Conservation (phyloP, 805 yeast species). For the Ogataea trehaloabstinens region DNA sequence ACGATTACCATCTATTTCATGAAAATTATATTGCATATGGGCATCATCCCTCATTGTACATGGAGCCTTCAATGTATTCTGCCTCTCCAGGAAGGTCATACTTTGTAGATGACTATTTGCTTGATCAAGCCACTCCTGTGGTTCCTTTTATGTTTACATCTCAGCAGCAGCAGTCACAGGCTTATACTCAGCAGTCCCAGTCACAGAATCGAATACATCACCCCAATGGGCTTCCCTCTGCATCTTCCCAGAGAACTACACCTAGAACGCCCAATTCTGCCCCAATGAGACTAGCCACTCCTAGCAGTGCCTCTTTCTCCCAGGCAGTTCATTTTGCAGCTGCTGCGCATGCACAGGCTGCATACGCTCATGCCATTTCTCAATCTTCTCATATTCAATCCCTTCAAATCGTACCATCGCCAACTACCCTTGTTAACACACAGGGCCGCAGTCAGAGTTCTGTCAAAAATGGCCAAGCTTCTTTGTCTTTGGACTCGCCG, state of each 20-base stretch:
- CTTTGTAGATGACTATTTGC: slow-evolving; percentile 21
- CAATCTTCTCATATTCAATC: slow-evolving; percentile 10
- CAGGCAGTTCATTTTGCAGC: slow-evolving; percentile 14
- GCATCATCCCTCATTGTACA: slow-evolving; percentile 21
- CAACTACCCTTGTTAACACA: slow-evolving; percentile 9
- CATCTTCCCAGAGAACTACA: slow-evolving; percentile 11
- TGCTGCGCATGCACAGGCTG: slow-evolving; percentile 14
- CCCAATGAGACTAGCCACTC: slow-evolving; percentile 15
- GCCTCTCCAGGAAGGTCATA: slow-evolving; percentile 24
- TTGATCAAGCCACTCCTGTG: slow-evolving; percentile 31
- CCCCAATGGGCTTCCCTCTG: too few species aligned
- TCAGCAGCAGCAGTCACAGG: slow-evolving; percentile 7
- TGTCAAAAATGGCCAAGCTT: background rate
- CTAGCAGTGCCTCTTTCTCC: slow-evolving; percentile 16
- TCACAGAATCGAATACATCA: background rate
- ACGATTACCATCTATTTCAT: slow-evolving; percentile 31
- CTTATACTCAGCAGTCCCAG: background rate
- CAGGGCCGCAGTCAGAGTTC: background rate
- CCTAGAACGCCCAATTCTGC: slow-evolving; percentile 18
- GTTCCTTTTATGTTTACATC: slow-evolving; percentile 24
- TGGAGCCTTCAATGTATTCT: slow-evolving; percentile 26
- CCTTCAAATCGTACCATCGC: slow-evolving; percentile 15
- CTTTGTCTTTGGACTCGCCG: background rate
- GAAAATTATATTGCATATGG: slow-evolving; percentile 21
- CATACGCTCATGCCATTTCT: slow-evolving; percentile 10